phyloP scores from a whole-genome alignment of 352 stramenopile species.

The Aphanomyces invadans region DNA sequence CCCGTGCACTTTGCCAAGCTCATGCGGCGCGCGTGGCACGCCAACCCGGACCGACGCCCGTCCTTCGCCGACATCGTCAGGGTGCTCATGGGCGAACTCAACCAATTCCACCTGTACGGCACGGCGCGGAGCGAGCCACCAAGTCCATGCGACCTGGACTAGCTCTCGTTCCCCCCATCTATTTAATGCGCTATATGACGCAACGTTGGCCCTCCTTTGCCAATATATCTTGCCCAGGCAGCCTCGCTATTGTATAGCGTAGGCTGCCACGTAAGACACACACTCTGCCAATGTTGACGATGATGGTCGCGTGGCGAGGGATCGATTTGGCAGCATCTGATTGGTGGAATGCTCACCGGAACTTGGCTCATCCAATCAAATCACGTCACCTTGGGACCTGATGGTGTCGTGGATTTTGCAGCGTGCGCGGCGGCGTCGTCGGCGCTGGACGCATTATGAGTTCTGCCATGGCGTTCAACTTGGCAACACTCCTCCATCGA shows the following conservation, averaged over 20 bases:
- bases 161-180: neutral
- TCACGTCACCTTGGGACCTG: neutral
- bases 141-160: neutral
- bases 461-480: neutral
- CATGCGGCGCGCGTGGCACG: constrained; percentile 74
- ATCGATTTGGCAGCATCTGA: neutral
- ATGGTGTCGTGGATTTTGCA: too few relatives aligned
- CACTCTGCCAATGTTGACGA: too few relatives aligned
- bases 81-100: constrained; percentile 62
- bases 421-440: too few relatives aligned
- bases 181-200: neutral
- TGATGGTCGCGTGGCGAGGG: too few relatives aligned
- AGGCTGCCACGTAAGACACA: too few relatives aligned
- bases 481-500: neutral
- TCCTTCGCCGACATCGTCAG: constrained; percentile 76
- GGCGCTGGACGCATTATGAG: neutral
- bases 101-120: constrained; percentile 12
- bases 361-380: neutral
- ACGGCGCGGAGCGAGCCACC: neutral
- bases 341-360: neutral
- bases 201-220: too few relatives aligned
- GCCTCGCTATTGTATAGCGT: too few relatives aligned
- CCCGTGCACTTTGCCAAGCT: constrained; percentile 69
- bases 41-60: constrained; percentile 53
- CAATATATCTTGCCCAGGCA: too few relatives aligned